A percentile compares a stretch with the other conserved stretches of the same genome.
Evolutionary conservation across 1,284 basidiomycete species (phyloP).

Genomic region (Moesziomyces parantarcticus): DNA sequence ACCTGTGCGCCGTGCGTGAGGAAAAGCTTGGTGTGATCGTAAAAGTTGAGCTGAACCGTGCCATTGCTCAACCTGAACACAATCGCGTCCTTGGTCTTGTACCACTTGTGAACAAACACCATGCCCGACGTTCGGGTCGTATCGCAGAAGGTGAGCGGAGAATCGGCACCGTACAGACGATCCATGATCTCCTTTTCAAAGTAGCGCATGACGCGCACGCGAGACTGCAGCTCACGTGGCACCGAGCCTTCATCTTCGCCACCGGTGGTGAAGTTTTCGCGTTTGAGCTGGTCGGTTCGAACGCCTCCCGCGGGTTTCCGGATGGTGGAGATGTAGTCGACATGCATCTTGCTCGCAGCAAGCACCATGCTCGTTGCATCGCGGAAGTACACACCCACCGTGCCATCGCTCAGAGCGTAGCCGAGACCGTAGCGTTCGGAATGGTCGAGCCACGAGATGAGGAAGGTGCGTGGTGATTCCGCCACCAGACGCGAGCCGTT

Average conservation of each 20-base stretch:
- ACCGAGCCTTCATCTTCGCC: not conserved
- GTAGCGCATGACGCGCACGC: slow-evolving; percentile 60
- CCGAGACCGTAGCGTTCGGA: slow-evolving; percentile 99
- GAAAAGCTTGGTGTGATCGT: slow-evolving; percentile 95
- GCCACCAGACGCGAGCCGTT: slow-evolving; percentile 70
- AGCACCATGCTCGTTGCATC: slow-evolving; percentile 88
- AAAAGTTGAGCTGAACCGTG: slow-evolving; percentile 97
- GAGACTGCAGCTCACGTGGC: slow-evolving; percentile 49
- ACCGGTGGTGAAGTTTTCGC: slow-evolving; percentile 48
- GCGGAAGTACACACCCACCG: slow-evolving; percentile 94
- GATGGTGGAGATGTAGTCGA: slow-evolving; percentile 59
- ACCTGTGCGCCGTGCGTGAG: slow-evolving; percentile 81
- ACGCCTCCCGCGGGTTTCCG: slow-evolving; percentile 9
- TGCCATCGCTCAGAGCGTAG: slow-evolving; percentile 92
- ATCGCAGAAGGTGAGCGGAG: slow-evolving; percentile 91
- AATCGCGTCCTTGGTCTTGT: slow-evolving; percentile 95
- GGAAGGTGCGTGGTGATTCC: slow-evolving; percentile 83
- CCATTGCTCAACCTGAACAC: slow-evolving; percentile 96
- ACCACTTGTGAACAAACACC: slow-evolving; percentile 94
- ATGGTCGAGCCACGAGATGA: slow-evolving; percentile 97
- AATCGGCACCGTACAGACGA: slow-evolving; percentile 69
- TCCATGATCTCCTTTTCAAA: slow-evolving; percentile 66
- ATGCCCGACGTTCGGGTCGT: slow-evolving; percentile 78
- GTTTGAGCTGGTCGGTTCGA: slow-evolving; percentile 50
- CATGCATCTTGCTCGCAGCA: slow-evolving; percentile 81